Evolutionary conservation across 2,329 filamentous ascomycete genomes (phyloP).

Genomic region (Fusarium albidum): DNA sequence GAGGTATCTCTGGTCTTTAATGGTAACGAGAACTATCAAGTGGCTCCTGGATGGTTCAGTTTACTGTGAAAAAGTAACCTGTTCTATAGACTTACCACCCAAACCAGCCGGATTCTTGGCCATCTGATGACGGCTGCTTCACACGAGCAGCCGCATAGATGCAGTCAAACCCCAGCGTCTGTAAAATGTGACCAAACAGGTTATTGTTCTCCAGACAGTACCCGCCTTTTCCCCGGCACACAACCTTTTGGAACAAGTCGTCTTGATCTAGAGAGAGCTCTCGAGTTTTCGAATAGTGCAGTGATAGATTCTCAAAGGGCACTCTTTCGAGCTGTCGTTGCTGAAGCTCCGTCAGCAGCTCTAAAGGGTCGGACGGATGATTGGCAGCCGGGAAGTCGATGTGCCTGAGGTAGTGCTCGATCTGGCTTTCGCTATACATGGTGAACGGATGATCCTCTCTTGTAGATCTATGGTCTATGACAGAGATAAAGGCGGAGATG

Average conservation of each 20-base stretch:
- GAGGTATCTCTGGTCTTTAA: constrained; percentile 5
- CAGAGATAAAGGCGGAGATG: too few species aligned
- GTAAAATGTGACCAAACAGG: constrained; percentile 11
- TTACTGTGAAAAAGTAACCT: too few species aligned
- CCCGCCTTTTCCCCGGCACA: constrained; percentile 4
- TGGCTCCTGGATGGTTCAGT: not conserved
- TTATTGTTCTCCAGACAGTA: constrained; percentile 25
- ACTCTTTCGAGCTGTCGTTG: constrained; percentile 13
- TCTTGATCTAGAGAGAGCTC: constrained; percentile 2
- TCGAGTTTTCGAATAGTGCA: constrained; percentile 15
- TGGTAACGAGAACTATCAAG: constrained; percentile 5
- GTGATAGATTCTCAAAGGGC: constrained; percentile 18
- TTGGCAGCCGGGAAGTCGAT: constrained; percentile 1
- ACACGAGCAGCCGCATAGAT: constrained; percentile 10
- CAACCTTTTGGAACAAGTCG: constrained; percentile 15
- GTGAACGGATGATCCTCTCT: not conserved
- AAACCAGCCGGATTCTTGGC: constrained; percentile 1
- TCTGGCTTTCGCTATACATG: constrained; percentile 4
- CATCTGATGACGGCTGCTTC: not conserved
- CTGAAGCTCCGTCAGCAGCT: constrained; percentile 11
- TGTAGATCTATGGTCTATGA: too few species aligned
- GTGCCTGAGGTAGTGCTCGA: constrained; percentile 12
- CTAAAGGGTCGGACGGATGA: constrained; percentile 4
- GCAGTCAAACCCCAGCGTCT: constrained; percentile 3
- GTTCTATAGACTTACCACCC: constrained; percentile 3